These are phyloP conservation scores for Aspergillus cristatus DNA, from an alignment of 495 filamentous ascomycete species.

Conservation along the genomic window DNA sequence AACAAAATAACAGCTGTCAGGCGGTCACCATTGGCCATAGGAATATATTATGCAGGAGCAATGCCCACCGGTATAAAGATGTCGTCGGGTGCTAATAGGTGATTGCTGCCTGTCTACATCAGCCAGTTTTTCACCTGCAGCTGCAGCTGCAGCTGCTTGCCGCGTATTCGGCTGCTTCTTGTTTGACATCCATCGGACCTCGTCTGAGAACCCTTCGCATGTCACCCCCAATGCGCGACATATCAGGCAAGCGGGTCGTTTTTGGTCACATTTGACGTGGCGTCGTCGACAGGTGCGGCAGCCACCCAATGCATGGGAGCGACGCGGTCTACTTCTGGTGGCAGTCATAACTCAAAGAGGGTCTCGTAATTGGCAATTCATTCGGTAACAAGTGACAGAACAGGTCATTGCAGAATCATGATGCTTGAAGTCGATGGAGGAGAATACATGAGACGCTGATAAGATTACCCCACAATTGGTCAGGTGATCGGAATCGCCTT, in stretches of 20 bases:
- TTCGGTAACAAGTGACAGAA: background rate
- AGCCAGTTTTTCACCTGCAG: too few relatives aligned
- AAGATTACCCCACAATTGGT: background rate
- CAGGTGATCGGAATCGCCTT: conserved; percentile 2
- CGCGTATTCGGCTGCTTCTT: conserved; percentile 1
- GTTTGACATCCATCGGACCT: conserved; percentile 22
- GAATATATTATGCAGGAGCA: background rate
- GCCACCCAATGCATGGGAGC: conserved; percentile 24
- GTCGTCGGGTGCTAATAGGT: conserved; percentile 14
- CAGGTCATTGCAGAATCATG: conserved; percentile 1
- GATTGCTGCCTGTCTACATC: too few relatives aligned
- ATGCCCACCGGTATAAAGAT: conserved; percentile 23
- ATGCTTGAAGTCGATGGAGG: conserved; percentile 6
- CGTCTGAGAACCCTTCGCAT: conserved; percentile 26
- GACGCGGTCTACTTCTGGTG: too few relatives aligned
- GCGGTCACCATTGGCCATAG: background rate
- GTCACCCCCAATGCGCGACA: conserved; percentile 17
- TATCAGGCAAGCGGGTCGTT: conserved; percentile 23
- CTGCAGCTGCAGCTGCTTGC: background rate
- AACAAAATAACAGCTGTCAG: background rate
- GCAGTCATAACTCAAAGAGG: too few relatives aligned
- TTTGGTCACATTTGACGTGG: conserved; percentile 35
- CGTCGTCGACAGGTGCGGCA: conserved; percentile 28
- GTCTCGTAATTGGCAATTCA: too few relatives aligned
- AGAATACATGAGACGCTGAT: background rate